phyloP scores from a whole-genome alignment of 805 yeast species.

The Metschnikowia cubensis region DNA sequence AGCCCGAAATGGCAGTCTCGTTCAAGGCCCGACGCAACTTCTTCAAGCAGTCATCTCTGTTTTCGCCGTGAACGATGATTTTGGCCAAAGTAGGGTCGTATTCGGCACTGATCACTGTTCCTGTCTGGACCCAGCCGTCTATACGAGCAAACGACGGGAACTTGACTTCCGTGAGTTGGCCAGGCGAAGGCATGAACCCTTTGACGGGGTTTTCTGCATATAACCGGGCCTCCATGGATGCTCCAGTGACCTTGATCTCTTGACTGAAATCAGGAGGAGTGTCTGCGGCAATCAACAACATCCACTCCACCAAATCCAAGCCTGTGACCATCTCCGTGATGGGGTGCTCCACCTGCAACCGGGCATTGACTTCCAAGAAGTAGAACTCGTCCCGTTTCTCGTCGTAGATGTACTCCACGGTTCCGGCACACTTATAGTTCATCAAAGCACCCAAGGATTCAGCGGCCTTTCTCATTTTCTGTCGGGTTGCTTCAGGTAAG shows the following conservation, averaged over 20 bases:
- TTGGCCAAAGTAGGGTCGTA: slow-evolving; percentile 96
- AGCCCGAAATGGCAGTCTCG: slow-evolving; percentile 86
- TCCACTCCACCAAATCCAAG: slow-evolving; percentile 93
- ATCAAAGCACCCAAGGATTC: slow-evolving; percentile 76
- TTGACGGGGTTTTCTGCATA: slow-evolving; percentile 97
- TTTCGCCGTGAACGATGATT: slow-evolving; percentile 90
- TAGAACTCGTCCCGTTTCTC: slow-evolving; percentile 82
- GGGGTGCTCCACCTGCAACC: slow-evolving; percentile 97
- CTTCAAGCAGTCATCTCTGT: slow-evolving; percentile 77
- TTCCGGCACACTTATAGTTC: slow-evolving; percentile 95
- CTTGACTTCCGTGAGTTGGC: slow-evolving; percentile 77
- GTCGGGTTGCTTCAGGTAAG: slow-evolving; percentile 75
- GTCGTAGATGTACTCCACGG: slow-evolving; percentile 94
- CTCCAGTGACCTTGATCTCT: slow-evolving; percentile 65
- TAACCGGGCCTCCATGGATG: slow-evolving; percentile 93
- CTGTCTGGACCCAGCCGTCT: slow-evolving; percentile 91
- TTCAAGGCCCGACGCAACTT: slow-evolving; percentile 76
- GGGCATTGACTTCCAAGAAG: slow-evolving; percentile 92
- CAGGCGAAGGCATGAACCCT: slow-evolving; percentile 94
- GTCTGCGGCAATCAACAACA: slow-evolving; percentile 89
- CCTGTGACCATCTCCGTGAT: slow-evolving; percentile 95
- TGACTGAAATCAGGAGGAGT: slow-evolving; percentile 73
- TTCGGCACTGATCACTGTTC: slow-evolving; percentile 84
- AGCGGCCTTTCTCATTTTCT: slow-evolving; percentile 74
- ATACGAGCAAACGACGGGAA: slow-evolving; percentile 92